Conservation (phyloP, 306 rosid species). For the Cucurbita ficifolia region DNA sequence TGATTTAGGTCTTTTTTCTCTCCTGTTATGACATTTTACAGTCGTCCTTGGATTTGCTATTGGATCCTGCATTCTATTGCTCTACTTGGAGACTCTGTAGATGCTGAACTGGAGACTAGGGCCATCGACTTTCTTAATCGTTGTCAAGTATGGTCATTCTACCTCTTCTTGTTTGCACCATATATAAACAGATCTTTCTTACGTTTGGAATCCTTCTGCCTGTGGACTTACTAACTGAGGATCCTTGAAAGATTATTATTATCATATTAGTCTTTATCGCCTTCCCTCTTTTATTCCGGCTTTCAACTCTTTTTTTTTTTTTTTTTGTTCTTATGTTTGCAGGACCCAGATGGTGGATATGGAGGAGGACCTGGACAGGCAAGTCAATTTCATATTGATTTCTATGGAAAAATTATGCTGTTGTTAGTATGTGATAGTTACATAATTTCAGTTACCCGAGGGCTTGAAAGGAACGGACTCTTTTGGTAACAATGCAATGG, state of each 20-base stretch:
- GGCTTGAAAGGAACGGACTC: no score
- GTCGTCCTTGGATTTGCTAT: slow-evolving; percentile 96
- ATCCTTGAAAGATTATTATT: background rate
- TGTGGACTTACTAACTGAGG: background rate
- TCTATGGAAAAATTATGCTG: background rate
- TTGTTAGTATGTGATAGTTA: background rate
- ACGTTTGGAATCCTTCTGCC: background rate
- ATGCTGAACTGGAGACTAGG: slow-evolving; percentile 34
- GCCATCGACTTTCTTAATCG: slow-evolving; percentile 57
- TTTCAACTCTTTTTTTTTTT: background rate
- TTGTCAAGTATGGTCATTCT: slow-evolving; percentile 47
- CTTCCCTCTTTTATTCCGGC: background rate
- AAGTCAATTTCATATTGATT: slow-evolving; percentile 17
- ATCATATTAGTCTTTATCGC: background rate
- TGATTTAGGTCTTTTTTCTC: background rate
- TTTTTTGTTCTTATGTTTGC: slow-evolving; percentile 11
- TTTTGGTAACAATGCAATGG: no score
- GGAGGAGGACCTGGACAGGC: slow-evolving; percentile 99
- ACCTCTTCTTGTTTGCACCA: background rate
- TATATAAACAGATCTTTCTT: background rate
- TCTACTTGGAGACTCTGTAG: slow-evolving; percentile 50
- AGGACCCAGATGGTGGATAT: slow-evolving; percentile 84
- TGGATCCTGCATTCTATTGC: slow-evolving; percentile 85
- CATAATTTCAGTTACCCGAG: no score
- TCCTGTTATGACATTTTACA: slow-evolving; percentile 1